These are phyloP conservation scores for Austroboletus niveus DNA, from an alignment of 1,284 basidiomycete species.

Conservation along the genomic window DNA sequence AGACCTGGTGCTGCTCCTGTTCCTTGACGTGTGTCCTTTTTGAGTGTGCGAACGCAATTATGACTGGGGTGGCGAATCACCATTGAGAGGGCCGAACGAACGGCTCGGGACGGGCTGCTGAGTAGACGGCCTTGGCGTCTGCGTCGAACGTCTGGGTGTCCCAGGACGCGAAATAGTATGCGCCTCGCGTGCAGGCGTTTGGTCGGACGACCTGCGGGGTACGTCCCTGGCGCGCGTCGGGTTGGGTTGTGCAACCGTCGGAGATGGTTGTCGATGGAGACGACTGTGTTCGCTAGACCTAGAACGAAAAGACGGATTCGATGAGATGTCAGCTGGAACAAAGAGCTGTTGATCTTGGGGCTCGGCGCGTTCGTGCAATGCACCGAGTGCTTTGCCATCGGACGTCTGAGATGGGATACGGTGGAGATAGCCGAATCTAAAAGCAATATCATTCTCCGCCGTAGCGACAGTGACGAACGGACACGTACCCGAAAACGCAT, in stretches of 20 bases:
- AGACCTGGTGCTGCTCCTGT: conserved; percentile 24
- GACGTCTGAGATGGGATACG: conserved; percentile 75
- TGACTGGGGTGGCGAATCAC: conserved; percentile 42
- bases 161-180: conserved; percentile 28
- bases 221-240: conserved; percentile 27
- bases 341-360: conserved; percentile 66
- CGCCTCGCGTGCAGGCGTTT: conserved; percentile 14
- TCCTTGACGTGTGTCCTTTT: conserved; percentile 36
- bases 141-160: conserved; percentile 28
- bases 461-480: conserved; percentile 3
- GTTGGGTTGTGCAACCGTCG: conserved; percentile 30
- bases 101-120: conserved; percentile 26
- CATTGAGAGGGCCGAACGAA: conserved; percentile 38
- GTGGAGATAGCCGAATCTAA: conserved; percentile 81
- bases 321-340: conserved; percentile 61
- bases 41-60: conserved; percentile 37
- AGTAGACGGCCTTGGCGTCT: conserved; percentile 23
- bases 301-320: conserved; percentile 11
- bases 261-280: conserved; percentile 12
- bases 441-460: too few species aligned
- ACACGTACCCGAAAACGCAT: conserved; percentile 85
- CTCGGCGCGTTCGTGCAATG: conserved; percentile 49
- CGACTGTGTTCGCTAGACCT: conserved; percentile 6
- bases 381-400: conserved; percentile 52
- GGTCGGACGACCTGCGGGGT: conserved; percentile 16